phyloP scores from a whole-genome alignment of 257 asterid species.

The Thymus mandschuricus region DNA sequence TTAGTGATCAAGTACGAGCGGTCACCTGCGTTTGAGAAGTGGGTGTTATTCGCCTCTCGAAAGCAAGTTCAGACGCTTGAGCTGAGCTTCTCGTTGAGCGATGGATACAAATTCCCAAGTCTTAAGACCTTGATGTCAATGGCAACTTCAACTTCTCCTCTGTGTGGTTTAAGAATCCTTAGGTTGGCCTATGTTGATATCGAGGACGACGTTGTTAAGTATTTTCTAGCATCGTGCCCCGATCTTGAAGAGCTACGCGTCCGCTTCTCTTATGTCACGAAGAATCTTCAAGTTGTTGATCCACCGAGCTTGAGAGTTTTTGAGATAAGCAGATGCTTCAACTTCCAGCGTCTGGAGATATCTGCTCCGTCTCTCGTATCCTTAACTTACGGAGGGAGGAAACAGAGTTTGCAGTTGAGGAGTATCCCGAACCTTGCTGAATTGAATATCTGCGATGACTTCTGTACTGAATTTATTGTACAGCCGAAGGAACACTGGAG shows the following conservation, averaged over 20 bases:
- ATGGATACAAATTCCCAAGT: neutral
- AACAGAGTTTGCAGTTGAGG: neutral
- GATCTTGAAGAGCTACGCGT: neutral
- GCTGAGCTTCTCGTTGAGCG: neutral
- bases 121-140: neutral
- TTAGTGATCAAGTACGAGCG: neutral
- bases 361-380: neutral
- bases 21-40: neutral
- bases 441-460: neutral
- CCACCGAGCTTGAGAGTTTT: conserved; percentile 8
- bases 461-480: neutral
- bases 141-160: neutral
- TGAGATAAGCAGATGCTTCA: neutral
- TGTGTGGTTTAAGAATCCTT: neutral
- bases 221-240: neutral
- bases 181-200: neutral
- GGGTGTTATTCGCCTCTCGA: neutral
- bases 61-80: neutral
- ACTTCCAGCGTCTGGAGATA: neutral
- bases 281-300: neutral
- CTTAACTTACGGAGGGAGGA: neutral
- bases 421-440: neutral
- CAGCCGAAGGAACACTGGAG: neutral
- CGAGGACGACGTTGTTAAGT: neutral
- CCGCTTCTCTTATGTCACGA: neutral